Conservation (phyloP, 2,329 filamentous ascomycete genomes). For the Penicillium decumbens region DNA sequence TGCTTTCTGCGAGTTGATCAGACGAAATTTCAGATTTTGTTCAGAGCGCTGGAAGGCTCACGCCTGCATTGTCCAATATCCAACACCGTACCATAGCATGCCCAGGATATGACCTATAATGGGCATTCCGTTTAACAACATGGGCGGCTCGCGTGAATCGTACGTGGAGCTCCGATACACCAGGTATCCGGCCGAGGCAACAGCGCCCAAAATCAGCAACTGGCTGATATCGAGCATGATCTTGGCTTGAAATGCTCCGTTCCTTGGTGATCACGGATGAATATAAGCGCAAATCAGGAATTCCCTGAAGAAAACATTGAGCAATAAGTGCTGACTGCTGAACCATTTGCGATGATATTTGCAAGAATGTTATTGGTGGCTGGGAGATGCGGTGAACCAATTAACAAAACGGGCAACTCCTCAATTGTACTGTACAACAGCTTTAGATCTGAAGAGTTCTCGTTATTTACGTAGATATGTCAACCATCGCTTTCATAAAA, state of each 20-base stretch:
- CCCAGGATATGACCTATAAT: slow-evolving; percentile 28
- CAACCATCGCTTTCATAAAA: not conserved
- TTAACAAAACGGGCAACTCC: not conserved
- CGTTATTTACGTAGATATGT: not conserved
- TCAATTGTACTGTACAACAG: not conserved
- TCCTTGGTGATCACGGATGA: not conserved
- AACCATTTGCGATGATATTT: not conserved
- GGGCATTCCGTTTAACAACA: slow-evolving; percentile 19
- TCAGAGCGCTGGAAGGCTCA: slow-evolving; percentile 1
- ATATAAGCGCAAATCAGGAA: not conserved
- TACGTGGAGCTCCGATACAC: slow-evolving; percentile 3
- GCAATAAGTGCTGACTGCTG: too few relatives aligned
- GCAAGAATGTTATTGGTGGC: not conserved
- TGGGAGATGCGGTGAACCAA: not conserved
- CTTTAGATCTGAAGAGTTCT: too few relatives aligned
- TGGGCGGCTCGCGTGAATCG: slow-evolving; percentile 27
- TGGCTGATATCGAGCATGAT: slow-evolving; percentile 10
- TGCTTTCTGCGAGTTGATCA: slow-evolving; percentile 13
- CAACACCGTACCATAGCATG: slow-evolving; percentile 21
- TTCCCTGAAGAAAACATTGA: not conserved
- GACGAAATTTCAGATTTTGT: not conserved
- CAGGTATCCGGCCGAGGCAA: slow-evolving; percentile 6
- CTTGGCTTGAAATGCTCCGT: not conserved
- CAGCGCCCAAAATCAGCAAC: slow-evolving; percentile 5
- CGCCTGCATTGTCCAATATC: slow-evolving; percentile 22